Evolutionary conservation across 139 green algal species (phyloP).

Genomic region (Yamagishiella unicocca): DNA sequence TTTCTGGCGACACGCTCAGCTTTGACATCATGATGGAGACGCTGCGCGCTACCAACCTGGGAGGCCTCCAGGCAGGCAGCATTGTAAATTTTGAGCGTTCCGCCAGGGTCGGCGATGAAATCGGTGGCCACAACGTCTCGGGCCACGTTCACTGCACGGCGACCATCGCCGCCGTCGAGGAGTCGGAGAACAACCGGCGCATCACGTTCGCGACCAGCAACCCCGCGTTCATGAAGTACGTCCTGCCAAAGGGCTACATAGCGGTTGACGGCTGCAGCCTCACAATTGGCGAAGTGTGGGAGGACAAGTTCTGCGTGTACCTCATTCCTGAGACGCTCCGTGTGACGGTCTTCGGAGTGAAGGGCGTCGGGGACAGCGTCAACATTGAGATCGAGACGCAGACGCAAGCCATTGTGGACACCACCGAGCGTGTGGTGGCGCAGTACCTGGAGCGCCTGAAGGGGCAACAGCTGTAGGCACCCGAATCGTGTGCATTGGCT

Average conservation of each 20-base stretch:
- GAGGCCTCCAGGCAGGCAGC: conserved; percentile 66
- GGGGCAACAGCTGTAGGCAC: not conserved
- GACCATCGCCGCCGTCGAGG: conserved; percentile 57
- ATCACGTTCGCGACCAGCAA: conserved; percentile 80
- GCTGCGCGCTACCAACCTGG: conserved; percentile 91
- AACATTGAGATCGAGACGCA: conserved; percentile 95
- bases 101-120: conserved; percentile 91
- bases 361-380: conserved; percentile 76
- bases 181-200: conserved; percentile 82
- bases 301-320: conserved; percentile 87
- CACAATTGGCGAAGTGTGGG: conserved; percentile 82
- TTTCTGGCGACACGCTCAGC: conserved; percentile 36
- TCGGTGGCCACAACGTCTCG: conserved; percentile 94
- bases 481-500: too few species aligned
- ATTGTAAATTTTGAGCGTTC: conserved; percentile 92
- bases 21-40: conserved; percentile 94
- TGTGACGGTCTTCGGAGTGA: conserved; percentile 82
- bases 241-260: conserved; percentile 96
- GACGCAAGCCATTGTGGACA: conserved; percentile 96
- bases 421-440: conserved; percentile 87
- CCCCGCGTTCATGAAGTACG: conserved; percentile 90
- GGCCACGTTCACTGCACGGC: conserved; percentile 92
- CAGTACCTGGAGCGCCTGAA: conserved; percentile 58
- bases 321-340: conserved; percentile 96
- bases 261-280: conserved; percentile 94